Conservation (phyloP, 495 filamentous ascomycete species). For the Eremomyces bilateralis region DNA sequence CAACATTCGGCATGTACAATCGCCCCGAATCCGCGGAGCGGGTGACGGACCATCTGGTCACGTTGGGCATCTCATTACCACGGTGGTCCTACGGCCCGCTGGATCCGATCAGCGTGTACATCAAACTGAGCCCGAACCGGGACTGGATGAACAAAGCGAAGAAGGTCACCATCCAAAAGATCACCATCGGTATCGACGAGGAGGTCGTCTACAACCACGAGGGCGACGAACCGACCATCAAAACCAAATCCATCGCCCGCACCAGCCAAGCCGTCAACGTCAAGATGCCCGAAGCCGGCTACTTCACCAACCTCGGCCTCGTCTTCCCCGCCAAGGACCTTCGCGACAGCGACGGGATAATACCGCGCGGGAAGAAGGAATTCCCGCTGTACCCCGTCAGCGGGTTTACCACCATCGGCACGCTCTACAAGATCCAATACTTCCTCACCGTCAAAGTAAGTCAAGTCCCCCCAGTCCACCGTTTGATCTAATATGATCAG, state of each 20-base stretch:
- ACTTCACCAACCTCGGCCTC: slow-evolving; percentile 73
- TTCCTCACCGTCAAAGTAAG: slow-evolving; percentile 81
- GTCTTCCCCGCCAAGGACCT: slow-evolving; percentile 83
- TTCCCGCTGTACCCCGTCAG: slow-evolving; percentile 78
- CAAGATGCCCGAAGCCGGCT: slow-evolving; percentile 71
- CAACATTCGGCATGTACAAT: slow-evolving; percentile 99
- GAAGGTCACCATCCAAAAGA: slow-evolving; percentile 82
- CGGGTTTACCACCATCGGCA: slow-evolving; percentile 84
- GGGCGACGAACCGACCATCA: slow-evolving; percentile 87
- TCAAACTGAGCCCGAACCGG: slow-evolving; percentile 76
- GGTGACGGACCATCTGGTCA: slow-evolving; percentile 77
- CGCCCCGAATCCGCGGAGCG: slow-evolving; percentile 70
- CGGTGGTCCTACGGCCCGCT: slow-evolving; percentile 92
- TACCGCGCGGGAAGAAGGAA: slow-evolving; percentile 61
- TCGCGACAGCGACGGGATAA: slow-evolving; percentile 68
- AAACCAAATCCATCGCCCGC: slow-evolving; percentile 66
- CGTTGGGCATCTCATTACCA: slow-evolving; percentile 71
- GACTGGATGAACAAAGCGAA: slow-evolving; percentile 78
- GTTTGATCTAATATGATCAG: slow-evolving; percentile 22
- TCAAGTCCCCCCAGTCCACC: slow-evolving; percentile 1
- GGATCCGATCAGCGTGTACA: slow-evolving; percentile 87
- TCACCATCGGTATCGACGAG: slow-evolving; percentile 86
- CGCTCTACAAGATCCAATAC: slow-evolving; percentile 95
- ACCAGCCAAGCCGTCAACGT: slow-evolving; percentile 61
- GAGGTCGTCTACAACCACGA: slow-evolving; percentile 96